A percentile compares a stretch with the other conserved stretches of the same genome.
phyloP scores from a whole-genome alignment of 805 yeast genomes.

The Maudiozyma barnettii region DNA sequence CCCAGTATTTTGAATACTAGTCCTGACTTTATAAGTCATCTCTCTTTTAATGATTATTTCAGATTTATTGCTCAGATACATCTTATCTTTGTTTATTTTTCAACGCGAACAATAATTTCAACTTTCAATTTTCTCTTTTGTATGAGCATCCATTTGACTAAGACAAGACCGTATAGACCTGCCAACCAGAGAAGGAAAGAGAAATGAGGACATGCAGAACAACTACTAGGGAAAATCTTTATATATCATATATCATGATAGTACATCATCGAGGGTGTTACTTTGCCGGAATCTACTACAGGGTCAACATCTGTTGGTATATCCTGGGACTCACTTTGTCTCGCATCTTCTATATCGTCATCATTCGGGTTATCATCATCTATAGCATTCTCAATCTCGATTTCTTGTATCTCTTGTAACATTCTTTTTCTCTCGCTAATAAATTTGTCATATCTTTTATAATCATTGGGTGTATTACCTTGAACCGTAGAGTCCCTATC shows the following conservation, averaged over 20 bases:
- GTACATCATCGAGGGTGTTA: background rate
- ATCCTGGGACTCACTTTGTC: background rate
- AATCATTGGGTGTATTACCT: background rate
- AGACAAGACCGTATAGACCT: no score
- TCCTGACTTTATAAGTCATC: no score
- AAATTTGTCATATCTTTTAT: background rate
- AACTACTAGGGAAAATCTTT: background rate
- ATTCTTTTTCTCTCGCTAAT: background rate
- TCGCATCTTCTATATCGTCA: background rate
- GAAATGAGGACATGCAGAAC: no score
- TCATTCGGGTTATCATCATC: constrained; percentile 3
- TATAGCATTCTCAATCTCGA: constrained; percentile 3
- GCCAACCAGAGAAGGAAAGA: no score
- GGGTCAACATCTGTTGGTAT: background rate
- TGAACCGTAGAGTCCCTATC: background rate
- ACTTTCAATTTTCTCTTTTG: no score
- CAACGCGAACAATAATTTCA: no score
- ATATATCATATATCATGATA: background rate
- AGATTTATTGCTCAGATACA: no score
- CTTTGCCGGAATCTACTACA: background rate
- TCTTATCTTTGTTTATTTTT: no score
- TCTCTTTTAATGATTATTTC: no score
- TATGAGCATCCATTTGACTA: no score
- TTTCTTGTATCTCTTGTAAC: constrained; percentile 3
- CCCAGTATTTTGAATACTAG: no score